Evolutionary conservation across 257 asterid genomes (phyloP), one percentile per base, ranked within the genome.

Genomic region (Primulina huaijiensis): DNA sequence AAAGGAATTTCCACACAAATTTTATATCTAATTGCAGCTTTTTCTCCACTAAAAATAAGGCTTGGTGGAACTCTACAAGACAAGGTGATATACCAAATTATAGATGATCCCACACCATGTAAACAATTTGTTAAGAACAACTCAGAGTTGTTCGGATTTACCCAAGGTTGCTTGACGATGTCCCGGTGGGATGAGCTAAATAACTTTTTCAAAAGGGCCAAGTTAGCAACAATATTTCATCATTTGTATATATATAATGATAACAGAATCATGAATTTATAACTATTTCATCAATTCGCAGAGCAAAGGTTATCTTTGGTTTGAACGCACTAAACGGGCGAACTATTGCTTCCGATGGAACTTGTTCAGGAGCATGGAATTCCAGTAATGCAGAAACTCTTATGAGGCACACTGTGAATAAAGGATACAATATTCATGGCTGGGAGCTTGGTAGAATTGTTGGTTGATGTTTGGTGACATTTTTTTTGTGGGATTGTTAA

Each of bases 61-160:
- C 83, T 92, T 21, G 98, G 98, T 60, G 98, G 98, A 62, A 88
- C 98, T 19, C 79, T 90, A 79, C 93, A 90, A 84, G 96, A 90
- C 77, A 87, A 77, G 79, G 73, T 88, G 38, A 67, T 83, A 66
- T 92, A 92, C 82, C 86, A 90, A 83, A 76, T 72, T 12, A 23
- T 17, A 58, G 82, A 68, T 60, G 77, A 85, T 71, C 31, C 64
- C 1, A 62, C 20, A 73, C 80, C 92, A 31, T 90, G 96, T 74
- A 62, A 60, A 60, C 74, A 81, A 33, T 90, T 86, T 67, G 71
- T 73, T n/a, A 72, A 1, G 69, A 81, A 72, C 66, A 65, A 55
- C 67, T 64, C 83, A 0, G 88, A 84, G 79, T 40, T 84, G 88
- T 86, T 92, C 35, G 90, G 93, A 60, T 92, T 87, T 64, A 82